Evolutionary conservation across 257 asterid genomes (phyloP).

Genomic region (Scutellaria minor): DNA sequence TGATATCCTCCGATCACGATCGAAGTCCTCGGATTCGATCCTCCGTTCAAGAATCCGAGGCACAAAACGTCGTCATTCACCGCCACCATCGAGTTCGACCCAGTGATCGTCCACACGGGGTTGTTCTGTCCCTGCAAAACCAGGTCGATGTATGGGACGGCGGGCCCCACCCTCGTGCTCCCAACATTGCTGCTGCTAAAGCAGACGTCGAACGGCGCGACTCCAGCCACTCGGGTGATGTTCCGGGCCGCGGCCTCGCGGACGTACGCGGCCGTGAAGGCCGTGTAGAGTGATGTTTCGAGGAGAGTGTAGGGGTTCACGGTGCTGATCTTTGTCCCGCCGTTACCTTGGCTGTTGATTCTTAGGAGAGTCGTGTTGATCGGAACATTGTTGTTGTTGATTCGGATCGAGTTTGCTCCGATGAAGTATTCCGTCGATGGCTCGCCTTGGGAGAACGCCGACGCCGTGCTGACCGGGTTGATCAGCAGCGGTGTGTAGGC

Average conservation of each 20-base stretch:
- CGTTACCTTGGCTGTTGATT: slow-evolving; percentile 56
- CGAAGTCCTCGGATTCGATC: slow-evolving; percentile 54
- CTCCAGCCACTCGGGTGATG: slow-evolving; percentile 45
- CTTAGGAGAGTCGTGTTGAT: slow-evolving; percentile 47
- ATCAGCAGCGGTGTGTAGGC: slow-evolving; percentile 54
- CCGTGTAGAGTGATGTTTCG: slow-evolving; percentile 57
- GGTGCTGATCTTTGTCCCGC: slow-evolving; percentile 73
- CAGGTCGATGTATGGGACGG: slow-evolving; percentile 56
- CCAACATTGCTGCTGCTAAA: slow-evolving; percentile 44
- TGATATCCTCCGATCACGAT: slow-evolving; percentile 67
- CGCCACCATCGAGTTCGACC: slow-evolving; percentile 65
- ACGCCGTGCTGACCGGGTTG: slow-evolving; percentile 68
- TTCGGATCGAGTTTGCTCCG: slow-evolving; percentile 45
- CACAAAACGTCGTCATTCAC: slow-evolving; percentile 52
- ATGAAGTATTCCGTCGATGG: slow-evolving; percentile 70
- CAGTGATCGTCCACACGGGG: slow-evolving; percentile 56
- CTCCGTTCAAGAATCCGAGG: slow-evolving; percentile 61
- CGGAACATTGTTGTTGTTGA: slow-evolving; percentile 42
- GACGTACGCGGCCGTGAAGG: slow-evolving; percentile 41
- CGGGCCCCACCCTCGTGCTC: slow-evolving; percentile 56
- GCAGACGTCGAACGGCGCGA: slow-evolving; percentile 67
- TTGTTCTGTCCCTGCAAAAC: slow-evolving; percentile 53
- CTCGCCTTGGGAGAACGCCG: slow-evolving; percentile 43
- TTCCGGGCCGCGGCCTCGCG: slow-evolving; percentile 47
- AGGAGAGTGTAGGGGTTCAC: slow-evolving; percentile 59